phyloP scores from a whole-genome alignment of 2,329 filamentous ascomycete genomes.

The Helotiales sp. region DNA sequence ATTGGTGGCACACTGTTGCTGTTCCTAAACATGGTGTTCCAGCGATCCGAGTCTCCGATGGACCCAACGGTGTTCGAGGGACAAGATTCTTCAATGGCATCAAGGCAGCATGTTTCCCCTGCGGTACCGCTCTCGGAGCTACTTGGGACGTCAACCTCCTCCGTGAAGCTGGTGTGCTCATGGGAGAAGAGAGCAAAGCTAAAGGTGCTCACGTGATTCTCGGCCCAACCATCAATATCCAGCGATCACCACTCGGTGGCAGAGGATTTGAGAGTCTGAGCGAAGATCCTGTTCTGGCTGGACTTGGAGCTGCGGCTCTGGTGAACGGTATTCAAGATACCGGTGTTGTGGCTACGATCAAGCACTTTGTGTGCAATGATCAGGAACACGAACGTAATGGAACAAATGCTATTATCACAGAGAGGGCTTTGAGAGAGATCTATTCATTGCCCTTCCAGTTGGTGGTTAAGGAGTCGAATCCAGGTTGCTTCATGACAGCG shows the following conservation, averaged over 20 bases:
- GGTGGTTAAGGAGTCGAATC: constrained; percentile 49
- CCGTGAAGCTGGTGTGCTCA: constrained; percentile 65
- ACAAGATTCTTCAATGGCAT: constrained; percentile 45
- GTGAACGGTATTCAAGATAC: constrained; percentile 51
- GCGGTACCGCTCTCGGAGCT: constrained; percentile 57
- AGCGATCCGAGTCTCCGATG: constrained; percentile 44
- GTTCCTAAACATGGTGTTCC: constrained; percentile 42
- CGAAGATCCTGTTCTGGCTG: constrained; percentile 54
- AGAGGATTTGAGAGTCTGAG: constrained; percentile 55
- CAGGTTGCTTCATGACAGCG: constrained; percentile 53
- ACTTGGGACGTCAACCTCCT: constrained; percentile 70
- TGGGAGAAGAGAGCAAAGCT: constrained; percentile 68
- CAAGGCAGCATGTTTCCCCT: constrained; percentile 53
- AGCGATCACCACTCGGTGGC: constrained; percentile 53
- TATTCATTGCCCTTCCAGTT: constrained; percentile 54
- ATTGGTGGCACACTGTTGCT: constrained; percentile 44
- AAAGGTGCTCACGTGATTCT: constrained; percentile 76
- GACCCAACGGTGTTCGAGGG: constrained; percentile 45
- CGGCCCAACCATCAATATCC: constrained; percentile 63
- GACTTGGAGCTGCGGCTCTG: constrained; percentile 50
- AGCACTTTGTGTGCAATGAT: constrained; percentile 55
- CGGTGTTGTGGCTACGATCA: constrained; percentile 51
- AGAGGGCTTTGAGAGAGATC: constrained; percentile 49
- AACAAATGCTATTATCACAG: constrained; percentile 45
- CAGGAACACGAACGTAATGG: constrained; percentile 47